A percentile compares a stretch with the other conserved stretches of the same genome.
Conservation (phyloP, 169 alveolate genomes). For the Plasmodium billcollinsi region DNA sequence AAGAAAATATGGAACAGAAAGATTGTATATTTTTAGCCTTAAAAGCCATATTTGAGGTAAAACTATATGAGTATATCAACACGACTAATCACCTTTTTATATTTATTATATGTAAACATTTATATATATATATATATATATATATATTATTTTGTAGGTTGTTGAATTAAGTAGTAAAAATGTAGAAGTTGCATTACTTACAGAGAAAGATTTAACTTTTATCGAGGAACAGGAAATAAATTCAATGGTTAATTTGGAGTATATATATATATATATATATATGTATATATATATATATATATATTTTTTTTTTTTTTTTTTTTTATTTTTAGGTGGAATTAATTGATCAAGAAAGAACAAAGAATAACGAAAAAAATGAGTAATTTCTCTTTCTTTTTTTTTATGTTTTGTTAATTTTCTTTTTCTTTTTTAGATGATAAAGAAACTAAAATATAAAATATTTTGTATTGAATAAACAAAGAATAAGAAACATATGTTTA, state of each 20-base stretch:
- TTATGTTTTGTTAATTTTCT: conserved; percentile 24
- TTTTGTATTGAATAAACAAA: no score
- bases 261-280: not conserved
- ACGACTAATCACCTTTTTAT: not conserved
- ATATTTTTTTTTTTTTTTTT: not conserved
- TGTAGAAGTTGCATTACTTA: conserved; percentile 90
- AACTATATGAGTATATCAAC: not conserved
- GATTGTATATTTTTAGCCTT: conserved; percentile 93
- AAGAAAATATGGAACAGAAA: conserved; percentile 91
- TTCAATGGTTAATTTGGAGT: conserved; percentile 62
- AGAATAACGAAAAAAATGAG: conserved; percentile 48
- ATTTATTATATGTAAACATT: not conserved
- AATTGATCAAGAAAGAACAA: conserved; percentile 64
- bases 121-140: not conserved
- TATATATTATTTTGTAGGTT: conserved; percentile 69
- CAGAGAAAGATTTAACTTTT: conserved; percentile 82
- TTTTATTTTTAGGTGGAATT: conserved; percentile 48
- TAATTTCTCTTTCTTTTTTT: conserved; percentile 14
- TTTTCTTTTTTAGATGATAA: no score
- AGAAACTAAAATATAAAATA: no score
- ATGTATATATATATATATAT: not conserved
- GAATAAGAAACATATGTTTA: no score
- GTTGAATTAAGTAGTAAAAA: conserved; percentile 91
- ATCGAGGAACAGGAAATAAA: conserved; percentile 81
- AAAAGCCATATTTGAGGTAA: conserved; percentile 95